These are phyloP conservation scores for Cyclotella atomus DNA, from an alignment of 108 stramenopile genomes.

Conservation along the genomic window DNA sequence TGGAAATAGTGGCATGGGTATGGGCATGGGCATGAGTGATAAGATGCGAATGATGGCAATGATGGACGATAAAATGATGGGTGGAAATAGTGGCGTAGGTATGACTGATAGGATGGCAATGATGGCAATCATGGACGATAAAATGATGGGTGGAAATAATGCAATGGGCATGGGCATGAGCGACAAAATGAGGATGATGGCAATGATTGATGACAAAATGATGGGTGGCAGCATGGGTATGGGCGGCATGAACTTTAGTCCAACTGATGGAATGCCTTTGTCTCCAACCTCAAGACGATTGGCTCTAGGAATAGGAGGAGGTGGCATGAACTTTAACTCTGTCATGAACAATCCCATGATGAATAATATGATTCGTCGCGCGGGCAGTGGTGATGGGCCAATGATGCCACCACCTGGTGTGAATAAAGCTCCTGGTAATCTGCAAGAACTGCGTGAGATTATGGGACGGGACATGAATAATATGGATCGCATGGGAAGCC, in stretches of 20 bases:
- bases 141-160: neutral
- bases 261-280: neutral
- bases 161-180: neutral
- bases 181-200: neutral
- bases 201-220: neutral
- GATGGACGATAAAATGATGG: neutral
- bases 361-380: too few species aligned
- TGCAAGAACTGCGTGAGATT: neutral
- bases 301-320: neutral
- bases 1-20: neutral
- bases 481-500: conserved; percentile 2
- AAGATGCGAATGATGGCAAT: neutral
- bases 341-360: too few species aligned
- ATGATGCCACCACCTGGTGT: too few species aligned
- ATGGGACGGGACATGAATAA: neutral
- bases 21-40: neutral
- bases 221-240: neutral
- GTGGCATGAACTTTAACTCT: too few species aligned
- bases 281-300: neutral
- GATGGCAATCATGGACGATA: neutral
- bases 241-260: neutral
- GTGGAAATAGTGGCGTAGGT: neutral
- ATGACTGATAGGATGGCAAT: neutral
- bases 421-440: neutral
- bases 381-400: too few species aligned